Base-by-base conservation (phyloP, 805 yeast species). In the Wickerhamomyces bovis region DNA sequence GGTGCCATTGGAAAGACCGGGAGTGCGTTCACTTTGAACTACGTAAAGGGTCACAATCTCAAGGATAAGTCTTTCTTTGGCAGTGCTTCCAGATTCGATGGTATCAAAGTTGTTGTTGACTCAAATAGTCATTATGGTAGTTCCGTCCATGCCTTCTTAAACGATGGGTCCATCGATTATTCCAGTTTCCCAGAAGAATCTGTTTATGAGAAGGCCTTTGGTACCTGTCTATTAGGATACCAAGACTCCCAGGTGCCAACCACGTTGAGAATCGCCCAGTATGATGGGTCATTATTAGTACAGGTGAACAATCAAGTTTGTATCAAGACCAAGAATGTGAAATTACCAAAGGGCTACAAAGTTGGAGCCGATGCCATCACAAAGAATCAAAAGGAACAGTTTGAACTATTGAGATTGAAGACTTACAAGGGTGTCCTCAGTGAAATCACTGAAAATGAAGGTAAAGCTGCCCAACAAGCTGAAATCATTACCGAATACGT, bases 241-340 rank as follows among this genome's bases (percentile, higher is more conserved):
- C 83, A 84, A 60, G 81, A 80, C 54, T 78, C 88, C 0, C 77
- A 78, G 51, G 86, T 84, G 6, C 95, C 95, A 11, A 68, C 77
- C 21, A 82, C 86, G 1, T 44, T 84, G n/a, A 77, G 89, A 64
- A 53, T 85, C 13, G 78, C 83, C 9, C 83, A 83, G 55, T 75
- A 78, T 21, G 61, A 62, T 23, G 67, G 70, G 15, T 63, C 76
- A 49, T 70, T 82, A 52, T 81, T 83, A 53, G 72, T 85, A n/a
- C 88, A 85, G 51, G 67, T 83, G 43, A 88, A 85, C 63, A 85
- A 85, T 61, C 78, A 75, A 54, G 69, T 85, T 47, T 81, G 89
- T 58, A 78, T 85, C 63, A 80, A 80, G 62, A 81, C 89, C 0
- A 75, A 77, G 48, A 63, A 76, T 45, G 67, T 85, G 33, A 58